Evolutionary conservation across 1,139 yeast genomes (phyloP), one percentile per base, ranked within the genome.

Genomic region (Geotrichum reessii): DNA sequence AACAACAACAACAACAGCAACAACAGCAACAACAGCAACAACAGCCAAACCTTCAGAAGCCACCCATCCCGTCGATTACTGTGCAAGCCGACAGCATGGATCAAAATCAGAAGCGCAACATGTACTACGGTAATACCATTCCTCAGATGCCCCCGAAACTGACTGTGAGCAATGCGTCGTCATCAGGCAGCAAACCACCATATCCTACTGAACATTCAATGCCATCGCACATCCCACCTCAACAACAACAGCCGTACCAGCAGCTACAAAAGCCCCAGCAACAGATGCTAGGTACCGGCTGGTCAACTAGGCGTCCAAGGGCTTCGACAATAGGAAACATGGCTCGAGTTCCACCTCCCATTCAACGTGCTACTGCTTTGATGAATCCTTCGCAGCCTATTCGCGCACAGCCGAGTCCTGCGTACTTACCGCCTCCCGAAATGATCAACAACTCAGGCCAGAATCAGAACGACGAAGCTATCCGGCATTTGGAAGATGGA

Each of bases 251-350:
- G 53, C 55, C 25, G 24, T 17, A 17, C 33, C 17, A 27, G 24
- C 17, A 27, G 14, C 33, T 4, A 42, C 44, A 19, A n/a, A 19
- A 27, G 12, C 40, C n/a, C 14, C 37, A 31, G 40, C 48, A 25
- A 6, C 57, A 28, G 40, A 42, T 19, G 24, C 50, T 40, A 22
- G 31, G 50, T 25, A 28, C 57, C 22, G 49, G 31, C n/a, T 56
- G 59, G 62, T 47, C 60, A 9, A 31, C 64, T 1, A 61, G 74
- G 25, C 67, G 78, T 8, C 74, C 71, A 25, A 66, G 78, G 7
- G 75, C 78, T 3, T 71, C 75, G 5, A 75, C 78, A 2, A 72
- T 75, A 53, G 78, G 78, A 37, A 74, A 74, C 62, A 66, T 73
- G 60, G 77, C 73, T 31, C 71, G 75, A 3, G 71, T 73, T 37